Conservation (phyloP, 2,329 filamentous ascomycete genomes). For the Curvularia sp. region DNA sequence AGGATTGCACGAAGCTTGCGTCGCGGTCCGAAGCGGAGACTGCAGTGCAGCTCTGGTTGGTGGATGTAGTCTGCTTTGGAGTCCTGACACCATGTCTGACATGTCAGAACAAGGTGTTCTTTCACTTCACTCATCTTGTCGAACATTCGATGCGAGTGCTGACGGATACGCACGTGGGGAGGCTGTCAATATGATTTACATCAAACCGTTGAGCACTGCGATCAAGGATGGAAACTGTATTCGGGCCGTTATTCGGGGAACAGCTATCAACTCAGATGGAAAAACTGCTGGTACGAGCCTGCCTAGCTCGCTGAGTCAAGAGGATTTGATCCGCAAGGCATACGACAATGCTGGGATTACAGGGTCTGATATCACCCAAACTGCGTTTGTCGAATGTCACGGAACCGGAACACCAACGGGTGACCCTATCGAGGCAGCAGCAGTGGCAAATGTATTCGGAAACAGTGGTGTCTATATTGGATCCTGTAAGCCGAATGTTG, state of each 20-base stretch:
- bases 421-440: no score
- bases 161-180: conserved; percentile 40
- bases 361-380: not conserved
- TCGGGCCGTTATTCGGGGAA: conserved; percentile 39
- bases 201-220: conserved; percentile 35
- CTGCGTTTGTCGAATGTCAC: no score
- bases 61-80: conserved; percentile 24
- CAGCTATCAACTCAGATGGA: conserved; percentile 27
- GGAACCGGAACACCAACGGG: no score
- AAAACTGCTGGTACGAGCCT: conserved; percentile 14
- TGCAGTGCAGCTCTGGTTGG: conserved; percentile 23
- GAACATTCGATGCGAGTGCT: conserved; percentile 31
- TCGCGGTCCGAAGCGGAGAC: conserved; percentile 19
- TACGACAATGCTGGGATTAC: conserved; percentile 4
- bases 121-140: conserved; percentile 22
- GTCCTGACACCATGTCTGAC: conserved; percentile 2
- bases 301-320: not conserved
- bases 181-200: conserved; percentile 33
- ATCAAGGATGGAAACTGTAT: conserved; percentile 32
- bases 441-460: no score
- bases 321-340: not conserved
- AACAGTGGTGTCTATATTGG: no score
- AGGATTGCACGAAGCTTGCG: not conserved
- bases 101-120: conserved; percentile 27
- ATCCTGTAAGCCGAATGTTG: no score